These are phyloP conservation scores for Claviceps fusiformis DNA, from an alignment of 2,329 filamentous ascomycete genomes.

Conservation along the genomic window DNA sequence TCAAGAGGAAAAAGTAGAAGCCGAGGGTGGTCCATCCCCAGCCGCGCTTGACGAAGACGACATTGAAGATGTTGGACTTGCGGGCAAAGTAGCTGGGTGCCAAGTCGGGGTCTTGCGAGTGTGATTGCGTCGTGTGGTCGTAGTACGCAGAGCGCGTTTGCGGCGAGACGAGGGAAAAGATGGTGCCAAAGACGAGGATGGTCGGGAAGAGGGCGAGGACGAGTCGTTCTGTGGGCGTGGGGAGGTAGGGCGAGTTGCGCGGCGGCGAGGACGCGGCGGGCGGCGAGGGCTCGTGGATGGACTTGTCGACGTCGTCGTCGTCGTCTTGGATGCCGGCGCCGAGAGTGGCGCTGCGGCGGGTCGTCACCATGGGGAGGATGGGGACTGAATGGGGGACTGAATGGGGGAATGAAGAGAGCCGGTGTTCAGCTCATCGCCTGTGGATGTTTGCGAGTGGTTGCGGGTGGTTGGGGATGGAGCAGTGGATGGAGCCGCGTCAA, in stretches of 20 bases:
- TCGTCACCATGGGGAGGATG: conserved; percentile 13
- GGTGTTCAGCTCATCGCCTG: not conserved
- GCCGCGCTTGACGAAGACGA: conserved; percentile 85
- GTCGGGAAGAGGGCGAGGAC: conserved; percentile 60
- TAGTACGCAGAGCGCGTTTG: conserved; percentile 51
- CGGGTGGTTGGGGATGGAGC: too few relatives aligned
- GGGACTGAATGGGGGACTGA: not conserved
- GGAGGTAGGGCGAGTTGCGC: conserved; percentile 47
- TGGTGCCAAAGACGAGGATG: conserved; percentile 65
- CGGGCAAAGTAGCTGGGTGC: conserved; percentile 82
- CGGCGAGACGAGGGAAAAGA: conserved; percentile 70
- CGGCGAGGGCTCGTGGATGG: not conserved
- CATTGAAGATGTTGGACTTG: conserved; percentile 86
- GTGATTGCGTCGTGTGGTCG: conserved; percentile 47
- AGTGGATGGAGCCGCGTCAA: too few relatives aligned
- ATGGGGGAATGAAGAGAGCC: not conserved
- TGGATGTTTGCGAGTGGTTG: too few relatives aligned
- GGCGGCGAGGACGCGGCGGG: conserved; percentile 1
- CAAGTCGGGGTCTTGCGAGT: conserved; percentile 36
- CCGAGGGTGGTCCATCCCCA: conserved; percentile 82
- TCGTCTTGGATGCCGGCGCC: too few relatives aligned
- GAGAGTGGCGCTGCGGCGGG: conserved; percentile 12
- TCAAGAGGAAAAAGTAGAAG: conserved; percentile 55
- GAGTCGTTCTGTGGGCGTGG: conserved; percentile 52
- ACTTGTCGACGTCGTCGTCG: too few relatives aligned